Percentiles rank a stretch among this genome's conserved stretches.
phyloP scores from a whole-genome alignment of 371 early-diverging fungal species.

The Rhizopus sp. region DNA sequence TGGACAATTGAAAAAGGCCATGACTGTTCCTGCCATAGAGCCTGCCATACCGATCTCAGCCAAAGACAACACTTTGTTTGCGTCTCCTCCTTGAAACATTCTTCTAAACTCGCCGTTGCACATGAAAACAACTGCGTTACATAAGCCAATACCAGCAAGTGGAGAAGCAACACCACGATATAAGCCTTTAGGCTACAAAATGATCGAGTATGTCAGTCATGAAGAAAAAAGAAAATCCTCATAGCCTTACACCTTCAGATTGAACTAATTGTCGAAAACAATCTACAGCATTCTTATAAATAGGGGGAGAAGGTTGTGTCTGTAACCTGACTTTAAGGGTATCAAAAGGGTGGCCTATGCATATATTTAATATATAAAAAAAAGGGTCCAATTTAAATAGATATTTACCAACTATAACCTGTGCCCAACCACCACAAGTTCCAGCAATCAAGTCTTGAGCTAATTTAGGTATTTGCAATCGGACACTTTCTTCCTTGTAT shows the following conservation, averaged over 20 bases:
- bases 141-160: constrained; percentile 84
- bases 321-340: constrained; percentile 84
- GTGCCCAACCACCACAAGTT: constrained; percentile 87
- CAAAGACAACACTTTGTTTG: constrained; percentile 26
- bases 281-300: constrained; percentile 73
- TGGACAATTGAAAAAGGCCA: constrained; percentile 84
- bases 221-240: not conserved
- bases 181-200: constrained; percentile 60
- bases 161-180: constrained; percentile 88
- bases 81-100: constrained; percentile 59
- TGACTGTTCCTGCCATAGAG: constrained; percentile 81
- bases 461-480: constrained; percentile 46
- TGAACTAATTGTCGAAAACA: constrained; percentile 69
- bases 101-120: constrained; percentile 78
- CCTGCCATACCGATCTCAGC: constrained; percentile 75
- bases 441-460: constrained; percentile 75
- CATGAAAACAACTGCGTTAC: constrained; percentile 87
- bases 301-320: constrained; percentile 71
- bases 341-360: constrained; percentile 74
- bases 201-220: not conserved
- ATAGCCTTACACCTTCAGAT: constrained; percentile 71
- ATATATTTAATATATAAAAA: not conserved
- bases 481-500: not conserved
- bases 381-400: not conserved
- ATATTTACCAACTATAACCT: constrained; percentile 73